Percentiles rank a stretch among this genome's conserved stretches.
Conservation (phyloP, 345 rosid genomes). For the Gossypioides kirkii region DNA sequence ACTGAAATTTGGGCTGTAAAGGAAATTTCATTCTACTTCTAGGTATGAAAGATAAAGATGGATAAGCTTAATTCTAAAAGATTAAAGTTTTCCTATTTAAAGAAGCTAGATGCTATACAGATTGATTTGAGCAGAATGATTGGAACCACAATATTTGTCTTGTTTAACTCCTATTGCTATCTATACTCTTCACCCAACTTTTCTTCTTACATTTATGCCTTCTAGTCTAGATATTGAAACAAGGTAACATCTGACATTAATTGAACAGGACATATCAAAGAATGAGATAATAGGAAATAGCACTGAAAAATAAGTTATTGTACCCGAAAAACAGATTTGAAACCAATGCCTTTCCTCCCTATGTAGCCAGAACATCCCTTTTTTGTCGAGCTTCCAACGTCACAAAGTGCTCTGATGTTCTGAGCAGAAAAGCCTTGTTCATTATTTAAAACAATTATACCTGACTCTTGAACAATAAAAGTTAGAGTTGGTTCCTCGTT, state of each 20-base stretch:
- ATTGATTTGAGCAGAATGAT: neutral
- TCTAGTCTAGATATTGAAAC: neutral
- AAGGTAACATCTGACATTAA: neutral
- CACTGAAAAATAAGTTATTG: slow-evolving; percentile 15
- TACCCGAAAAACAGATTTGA: slow-evolving; percentile 99
- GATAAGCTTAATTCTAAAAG: neutral
- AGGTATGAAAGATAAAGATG: neutral
- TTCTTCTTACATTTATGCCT: neutral
- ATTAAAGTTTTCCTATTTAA: neutral
- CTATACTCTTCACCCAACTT: neutral
- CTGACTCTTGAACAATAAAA: slow-evolving; percentile 74
- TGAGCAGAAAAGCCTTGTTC: slow-evolving; percentile 82
- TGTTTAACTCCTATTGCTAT: neutral
- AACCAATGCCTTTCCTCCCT: slow-evolving; percentile 97
- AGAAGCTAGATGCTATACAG: neutral
- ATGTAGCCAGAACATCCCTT: slow-evolving; percentile 84
- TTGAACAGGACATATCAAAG: neutral
- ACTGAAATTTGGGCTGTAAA: neutral
- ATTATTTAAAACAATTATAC: slow-evolving; percentile 72
- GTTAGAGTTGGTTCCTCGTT: slow-evolving; percentile 72
- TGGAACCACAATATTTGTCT: neutral
- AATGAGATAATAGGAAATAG: slow-evolving; percentile 1
- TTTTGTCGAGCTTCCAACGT: slow-evolving; percentile 91
- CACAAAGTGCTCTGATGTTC: slow-evolving; percentile 90
- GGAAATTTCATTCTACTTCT: neutral